Conservation (phyloP, 768 basidiomycete species). For the Mycena galopus region DNA sequence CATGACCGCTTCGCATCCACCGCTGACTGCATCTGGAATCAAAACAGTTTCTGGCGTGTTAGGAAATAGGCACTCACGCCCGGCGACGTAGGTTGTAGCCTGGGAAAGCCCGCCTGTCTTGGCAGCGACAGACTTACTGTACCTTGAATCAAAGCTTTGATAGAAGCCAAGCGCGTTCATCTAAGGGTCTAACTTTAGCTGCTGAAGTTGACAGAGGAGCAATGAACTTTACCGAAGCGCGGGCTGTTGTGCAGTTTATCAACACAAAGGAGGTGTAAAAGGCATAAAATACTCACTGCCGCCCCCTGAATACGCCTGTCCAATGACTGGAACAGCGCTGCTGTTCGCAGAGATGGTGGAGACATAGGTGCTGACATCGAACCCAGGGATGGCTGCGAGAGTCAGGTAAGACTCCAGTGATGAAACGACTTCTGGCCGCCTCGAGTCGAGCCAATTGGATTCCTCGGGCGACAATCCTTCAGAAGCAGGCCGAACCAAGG, state of each 20-base stretch:
- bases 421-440: conserved; percentile 17
- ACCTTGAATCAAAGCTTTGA: conserved; percentile 27
- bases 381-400: conserved; percentile 23
- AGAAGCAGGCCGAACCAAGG: conserved; percentile 22
- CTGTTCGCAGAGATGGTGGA: conserved; percentile 18
- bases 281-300: conserved; percentile 8
- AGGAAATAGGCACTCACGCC: conserved; percentile 10
- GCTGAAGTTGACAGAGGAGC: not conserved
- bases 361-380: conserved; percentile 18
- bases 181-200: conserved; percentile 2
- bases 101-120: conserved; percentile 24
- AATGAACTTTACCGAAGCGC: conserved; percentile 2
- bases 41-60: not conserved
- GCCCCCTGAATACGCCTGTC: conserved; percentile 22
- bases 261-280: not conserved
- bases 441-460: conserved; percentile 22
- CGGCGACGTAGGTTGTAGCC: conserved; percentile 23
- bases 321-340: conserved; percentile 21
- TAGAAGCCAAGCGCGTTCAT: conserved; percentile 19
- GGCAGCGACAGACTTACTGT: conserved; percentile 12
- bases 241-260: not conserved
- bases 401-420: conserved; percentile 20
- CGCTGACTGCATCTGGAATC: conserved; percentile 18
- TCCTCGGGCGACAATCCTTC: conserved; percentile 22
- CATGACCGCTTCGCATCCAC: conserved; percentile 15